Conservation (phyloP, 352 stramenopile species). For the Globisporangium alternatum region DNA sequence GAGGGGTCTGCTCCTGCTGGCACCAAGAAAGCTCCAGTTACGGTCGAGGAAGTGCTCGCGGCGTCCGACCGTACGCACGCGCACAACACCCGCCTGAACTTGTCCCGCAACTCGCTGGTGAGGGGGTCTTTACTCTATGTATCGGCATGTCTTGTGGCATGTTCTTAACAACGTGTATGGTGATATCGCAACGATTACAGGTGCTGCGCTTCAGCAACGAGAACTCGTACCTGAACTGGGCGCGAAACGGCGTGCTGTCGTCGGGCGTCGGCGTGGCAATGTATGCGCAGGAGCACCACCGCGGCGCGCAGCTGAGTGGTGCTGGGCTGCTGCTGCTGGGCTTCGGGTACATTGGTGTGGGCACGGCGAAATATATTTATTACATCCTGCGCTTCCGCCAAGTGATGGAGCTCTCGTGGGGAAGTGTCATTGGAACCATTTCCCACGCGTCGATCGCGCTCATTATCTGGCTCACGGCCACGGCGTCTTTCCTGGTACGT, state of each 20-base stretch:
- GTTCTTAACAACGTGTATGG: not conserved
- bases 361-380: slow-evolving; percentile 88
- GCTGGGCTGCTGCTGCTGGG: slow-evolving; percentile 74
- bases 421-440: slow-evolving; percentile 79
- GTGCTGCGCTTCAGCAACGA: slow-evolving; percentile 84
- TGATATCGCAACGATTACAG: slow-evolving; percentile 24
- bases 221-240: slow-evolving; percentile 88
- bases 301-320: slow-evolving; percentile 77
- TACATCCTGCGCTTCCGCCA: slow-evolving; percentile 87
- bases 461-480: slow-evolving; percentile 83
- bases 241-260: slow-evolving; percentile 79
- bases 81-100: slow-evolving; percentile 27
- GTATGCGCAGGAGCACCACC: slow-evolving; percentile 88
- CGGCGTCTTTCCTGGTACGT: slow-evolving; percentile 81
- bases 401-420: slow-evolving; percentile 85
- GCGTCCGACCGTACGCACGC: slow-evolving; percentile 34
- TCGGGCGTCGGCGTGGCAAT: slow-evolving; percentile 82
- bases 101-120: slow-evolving; percentile 36
- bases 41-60: slow-evolving; percentile 21
- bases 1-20: not conserved
- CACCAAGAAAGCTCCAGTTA: slow-evolving; percentile 16
- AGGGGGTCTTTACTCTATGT: not conserved
- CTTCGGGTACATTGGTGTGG: slow-evolving; percentile 87
- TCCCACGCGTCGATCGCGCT: slow-evolving; percentile 79
- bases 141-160: not conserved